Evolutionary conservation across 768 basidiomycete species (phyloP).

Genomic region (Termitomyces sp.): DNA sequence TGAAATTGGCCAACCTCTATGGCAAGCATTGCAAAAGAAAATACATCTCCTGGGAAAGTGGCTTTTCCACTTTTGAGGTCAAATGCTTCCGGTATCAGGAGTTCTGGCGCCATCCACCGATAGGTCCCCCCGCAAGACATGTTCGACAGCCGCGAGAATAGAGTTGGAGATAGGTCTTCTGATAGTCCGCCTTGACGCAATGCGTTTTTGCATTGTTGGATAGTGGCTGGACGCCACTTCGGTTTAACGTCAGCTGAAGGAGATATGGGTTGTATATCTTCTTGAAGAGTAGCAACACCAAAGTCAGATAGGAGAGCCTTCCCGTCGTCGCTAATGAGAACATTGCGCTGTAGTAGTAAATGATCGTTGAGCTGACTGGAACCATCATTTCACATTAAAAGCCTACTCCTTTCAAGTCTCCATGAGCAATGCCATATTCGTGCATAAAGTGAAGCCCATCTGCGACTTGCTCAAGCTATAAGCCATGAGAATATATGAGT

Average conservation of each 20-base stretch:
- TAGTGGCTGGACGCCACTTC: not conserved
- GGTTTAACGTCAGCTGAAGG: not conserved
- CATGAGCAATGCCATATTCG: conserved; percentile 28
- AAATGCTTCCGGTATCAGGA: conserved; percentile 15
- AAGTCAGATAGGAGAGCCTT: conserved; percentile 12
- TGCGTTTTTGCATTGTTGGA: not conserved
- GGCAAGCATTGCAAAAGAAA: conserved; percentile 24
- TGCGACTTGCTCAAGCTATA: conserved; percentile 23
- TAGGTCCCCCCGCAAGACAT: conserved; percentile 18
- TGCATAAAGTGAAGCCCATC: conserved; percentile 25
- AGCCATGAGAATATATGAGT: not conserved
- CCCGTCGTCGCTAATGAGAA: conserved; percentile 12
- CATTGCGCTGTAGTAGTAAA: conserved; percentile 8
- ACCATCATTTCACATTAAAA: not conserved
- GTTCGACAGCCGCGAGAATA: conserved; percentile 11
- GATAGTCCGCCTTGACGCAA: conserved; percentile 3
- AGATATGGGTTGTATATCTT: not conserved
- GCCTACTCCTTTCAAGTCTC: conserved; percentile 35
- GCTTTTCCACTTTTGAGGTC: conserved; percentile 6
- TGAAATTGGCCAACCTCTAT: conserved; percentile 4
- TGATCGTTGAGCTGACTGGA: not conserved
- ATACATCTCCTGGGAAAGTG: conserved; percentile 26
- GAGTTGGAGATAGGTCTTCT: not conserved
- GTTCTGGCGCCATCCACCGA: conserved; percentile 30
- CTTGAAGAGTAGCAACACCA: conserved; percentile 8